These are phyloP conservation scores for Monosporascus ibericus DNA, from an alignment of 2,329 filamentous ascomycete species.

Conservation along the genomic window DNA sequence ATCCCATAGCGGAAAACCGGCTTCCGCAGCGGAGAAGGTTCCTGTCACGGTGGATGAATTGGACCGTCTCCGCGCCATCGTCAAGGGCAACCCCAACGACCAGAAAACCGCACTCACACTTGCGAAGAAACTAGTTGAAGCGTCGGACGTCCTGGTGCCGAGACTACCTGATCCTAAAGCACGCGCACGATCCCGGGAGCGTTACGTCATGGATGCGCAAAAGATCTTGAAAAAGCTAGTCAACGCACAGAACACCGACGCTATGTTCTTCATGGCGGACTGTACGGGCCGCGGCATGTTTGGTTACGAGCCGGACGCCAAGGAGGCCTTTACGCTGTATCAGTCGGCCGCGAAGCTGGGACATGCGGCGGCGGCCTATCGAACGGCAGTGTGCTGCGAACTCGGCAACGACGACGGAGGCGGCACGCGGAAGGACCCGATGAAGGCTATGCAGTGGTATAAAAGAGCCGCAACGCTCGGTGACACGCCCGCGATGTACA, in stretches of 20 bases:
- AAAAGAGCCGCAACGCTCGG: constrained; percentile 85
- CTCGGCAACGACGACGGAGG: constrained; percentile 92
- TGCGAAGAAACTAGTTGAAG: constrained; percentile 81
- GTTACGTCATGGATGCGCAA: constrained; percentile 77
- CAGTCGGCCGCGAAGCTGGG: constrained; percentile 88
- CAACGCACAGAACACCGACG: constrained; percentile 66
- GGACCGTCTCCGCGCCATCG: constrained; percentile 62
- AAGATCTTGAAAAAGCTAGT: constrained; percentile 89
- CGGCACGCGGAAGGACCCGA: constrained; percentile 80
- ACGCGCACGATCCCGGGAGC: constrained; percentile 70
- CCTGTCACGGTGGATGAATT: constrained; percentile 76
- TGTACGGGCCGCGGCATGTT: constrained; percentile 77
- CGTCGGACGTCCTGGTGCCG: constrained; percentile 66
- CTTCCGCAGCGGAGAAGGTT: constrained; percentile 26
- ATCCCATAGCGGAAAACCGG: constrained; percentile 22
- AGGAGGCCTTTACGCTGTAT: constrained; percentile 90
- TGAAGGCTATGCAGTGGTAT: constrained; percentile 98
- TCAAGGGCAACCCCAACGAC: constrained; percentile 68
- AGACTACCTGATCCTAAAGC: constrained; percentile 62
- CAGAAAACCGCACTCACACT: constrained; percentile 64
- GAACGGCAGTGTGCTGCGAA: constrained; percentile 95
- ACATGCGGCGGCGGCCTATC: constrained; percentile 81
- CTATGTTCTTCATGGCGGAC: constrained; percentile 92
- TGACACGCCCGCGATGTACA: constrained; percentile 94
- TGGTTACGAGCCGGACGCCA: constrained; percentile 73